A percentile compares a stretch with the other conserved stretches of the same genome.
Evolutionary conservation across 1,139 yeast species (phyloP).

Genomic region (Yamadazyma diospyri): DNA sequence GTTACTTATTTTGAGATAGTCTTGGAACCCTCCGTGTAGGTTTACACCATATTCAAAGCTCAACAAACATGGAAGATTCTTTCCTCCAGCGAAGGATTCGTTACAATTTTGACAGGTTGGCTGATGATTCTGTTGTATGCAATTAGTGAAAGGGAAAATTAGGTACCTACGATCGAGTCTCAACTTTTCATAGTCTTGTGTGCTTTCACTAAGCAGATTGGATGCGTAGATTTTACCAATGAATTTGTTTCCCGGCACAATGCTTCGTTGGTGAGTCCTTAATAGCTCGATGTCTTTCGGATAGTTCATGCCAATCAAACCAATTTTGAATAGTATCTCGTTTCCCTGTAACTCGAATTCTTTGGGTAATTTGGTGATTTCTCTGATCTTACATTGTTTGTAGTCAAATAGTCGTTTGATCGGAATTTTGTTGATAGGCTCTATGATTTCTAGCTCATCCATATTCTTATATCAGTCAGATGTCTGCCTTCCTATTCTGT

Average conservation of each 20-base stretch:
- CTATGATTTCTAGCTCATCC: too few relatives aligned
- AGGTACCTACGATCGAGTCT: slow-evolving; percentile 22
- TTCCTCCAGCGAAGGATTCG: slow-evolving; percentile 2
- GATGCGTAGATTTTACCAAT: slow-evolving; percentile 24
- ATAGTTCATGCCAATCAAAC: slow-evolving; percentile 27
- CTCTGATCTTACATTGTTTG: slow-evolving; percentile 18
- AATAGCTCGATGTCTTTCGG: slow-evolving; percentile 11
- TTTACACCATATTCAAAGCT: slow-evolving; percentile 32
- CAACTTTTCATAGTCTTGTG: slow-evolving; percentile 6
- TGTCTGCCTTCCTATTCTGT: too few relatives aligned
- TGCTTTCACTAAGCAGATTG: slow-evolving; percentile 9
- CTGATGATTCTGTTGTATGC: slow-evolving; percentile 23
- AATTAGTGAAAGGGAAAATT: slow-evolving; percentile 36
- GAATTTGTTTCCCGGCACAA: slow-evolving; percentile 34
- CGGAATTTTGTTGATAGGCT: slow-evolving; percentile 17
- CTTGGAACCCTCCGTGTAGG: slow-evolving; percentile 42
- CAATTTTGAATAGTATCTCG: slow-evolving; percentile 28
- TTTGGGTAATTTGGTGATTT: slow-evolving; percentile 27
- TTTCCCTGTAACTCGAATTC: slow-evolving; percentile 21
- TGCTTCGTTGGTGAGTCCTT: slow-evolving; percentile 8
- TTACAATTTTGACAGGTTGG: slow-evolving; percentile 25
- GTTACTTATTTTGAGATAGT: slow-evolving; percentile 26
- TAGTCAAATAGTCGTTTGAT: slow-evolving; percentile 29
- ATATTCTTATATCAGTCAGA: too few relatives aligned
- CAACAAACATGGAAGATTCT: slow-evolving; percentile 18